Conservation (phyloP, 495 filamentous ascomycete genomes). For the Xylaria cubensis region DNA sequence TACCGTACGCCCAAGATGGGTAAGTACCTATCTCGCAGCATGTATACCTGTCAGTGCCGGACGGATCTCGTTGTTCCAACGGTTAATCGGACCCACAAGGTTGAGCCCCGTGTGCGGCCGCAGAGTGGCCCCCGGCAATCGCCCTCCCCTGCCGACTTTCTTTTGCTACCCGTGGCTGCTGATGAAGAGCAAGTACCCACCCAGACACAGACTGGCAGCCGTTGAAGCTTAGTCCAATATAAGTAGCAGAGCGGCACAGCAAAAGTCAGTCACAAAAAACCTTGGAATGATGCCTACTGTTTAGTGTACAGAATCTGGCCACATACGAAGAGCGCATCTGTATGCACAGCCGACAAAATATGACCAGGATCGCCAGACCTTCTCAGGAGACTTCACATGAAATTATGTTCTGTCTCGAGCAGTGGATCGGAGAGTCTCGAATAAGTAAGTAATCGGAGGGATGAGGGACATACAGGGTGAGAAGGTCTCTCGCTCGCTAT, state of each 20-base stretch:
- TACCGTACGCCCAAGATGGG: not conserved
- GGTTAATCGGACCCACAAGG: not conserved
- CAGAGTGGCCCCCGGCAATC: slow-evolving; percentile 10
- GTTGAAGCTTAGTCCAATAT: slow-evolving; percentile 3
- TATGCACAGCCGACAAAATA: not conserved
- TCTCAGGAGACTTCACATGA: not conserved
- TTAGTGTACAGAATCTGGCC: not conserved
- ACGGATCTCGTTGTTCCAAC: not conserved
- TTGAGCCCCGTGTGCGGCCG: not conserved
- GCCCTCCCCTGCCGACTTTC: slow-evolving; percentile 4
- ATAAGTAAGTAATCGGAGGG: slow-evolving; percentile 1
- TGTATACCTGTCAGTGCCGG: not conserved
- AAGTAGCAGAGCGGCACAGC: slow-evolving; percentile 8
- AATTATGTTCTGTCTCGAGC: not conserved
- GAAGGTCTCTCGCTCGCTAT: not conserved
- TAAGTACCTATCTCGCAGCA: not conserved
- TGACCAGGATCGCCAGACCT: too few species aligned
- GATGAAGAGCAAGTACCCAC: too few species aligned
- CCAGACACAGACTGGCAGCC: not conserved
- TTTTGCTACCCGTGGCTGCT: not conserved
- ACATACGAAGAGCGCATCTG: not conserved
- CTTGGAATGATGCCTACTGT: not conserved
- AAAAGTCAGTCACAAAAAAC: not conserved
- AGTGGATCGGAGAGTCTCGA: not conserved
- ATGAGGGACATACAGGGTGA: not conserved